These are phyloP conservation scores for Calonectria montana DNA, from an alignment of 2,329 filamentous ascomycete genomes.

Conservation along the genomic window DNA sequence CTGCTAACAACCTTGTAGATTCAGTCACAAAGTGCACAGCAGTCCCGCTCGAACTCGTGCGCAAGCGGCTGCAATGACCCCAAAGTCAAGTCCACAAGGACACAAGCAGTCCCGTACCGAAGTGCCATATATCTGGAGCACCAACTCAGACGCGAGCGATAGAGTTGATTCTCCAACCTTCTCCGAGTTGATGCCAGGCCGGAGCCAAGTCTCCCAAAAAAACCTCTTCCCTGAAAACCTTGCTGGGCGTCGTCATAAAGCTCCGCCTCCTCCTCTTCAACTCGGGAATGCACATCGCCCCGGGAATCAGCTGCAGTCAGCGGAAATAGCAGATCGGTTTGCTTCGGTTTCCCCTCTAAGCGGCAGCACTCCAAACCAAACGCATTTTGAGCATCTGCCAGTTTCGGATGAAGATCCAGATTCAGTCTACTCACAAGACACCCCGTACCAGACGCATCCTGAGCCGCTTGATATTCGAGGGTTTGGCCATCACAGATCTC, in stretches of 20 bases:
- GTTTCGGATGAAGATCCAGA: slow-evolving; percentile 31
- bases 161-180: slow-evolving; percentile 41
- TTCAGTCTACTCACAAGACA: slow-evolving; percentile 41
- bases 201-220: slow-evolving; percentile 20
- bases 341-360: slow-evolving; percentile 43
- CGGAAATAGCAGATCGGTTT: slow-evolving; percentile 35
- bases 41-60: slow-evolving; percentile 39
- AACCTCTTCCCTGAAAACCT: slow-evolving; percentile 37
- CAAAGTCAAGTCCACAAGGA: slow-evolving; percentile 35
- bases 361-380: slow-evolving; percentile 12
- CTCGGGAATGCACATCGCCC: slow-evolving; percentile 28
- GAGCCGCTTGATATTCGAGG: slow-evolving; percentile 34
- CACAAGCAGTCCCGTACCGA: slow-evolving; percentile 23
- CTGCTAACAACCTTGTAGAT: slow-evolving; percentile 41
- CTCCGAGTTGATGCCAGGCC: slow-evolving; percentile 47
- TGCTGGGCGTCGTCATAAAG: slow-evolving; percentile 46
- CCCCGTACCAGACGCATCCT: slow-evolving; percentile 28
- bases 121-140: slow-evolving; percentile 15
- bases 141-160: slow-evolving; percentile 22
- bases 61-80: slow-evolving; percentile 28
- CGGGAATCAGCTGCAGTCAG: slow-evolving; percentile 16
- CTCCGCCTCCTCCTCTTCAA: slow-evolving; percentile 41
- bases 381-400: slow-evolving; percentile 14
- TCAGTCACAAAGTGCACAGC: slow-evolving; percentile 46
- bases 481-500: slow-evolving; percentile 30